Conservation (phyloP, 2,329 filamentous ascomycete genomes). For the Paracorniculantispora psalliotae region DNA sequence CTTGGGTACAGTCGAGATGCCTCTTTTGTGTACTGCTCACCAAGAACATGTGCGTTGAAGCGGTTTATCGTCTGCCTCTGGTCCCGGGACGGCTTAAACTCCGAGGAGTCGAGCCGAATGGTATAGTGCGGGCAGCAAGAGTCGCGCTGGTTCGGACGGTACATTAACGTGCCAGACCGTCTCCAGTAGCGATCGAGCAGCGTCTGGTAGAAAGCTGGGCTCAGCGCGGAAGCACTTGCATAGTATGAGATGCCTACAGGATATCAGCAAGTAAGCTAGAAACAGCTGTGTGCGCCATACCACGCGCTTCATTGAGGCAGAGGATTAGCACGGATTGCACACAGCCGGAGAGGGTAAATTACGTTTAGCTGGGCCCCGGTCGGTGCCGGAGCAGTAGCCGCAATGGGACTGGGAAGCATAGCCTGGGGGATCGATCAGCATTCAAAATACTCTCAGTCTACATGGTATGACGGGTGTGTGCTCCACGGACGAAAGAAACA, state of each 20-base stretch:
- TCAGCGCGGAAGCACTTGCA: slow-evolving; percentile 56
- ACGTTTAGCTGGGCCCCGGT: slow-evolving; percentile 48
- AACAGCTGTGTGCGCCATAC: background rate
- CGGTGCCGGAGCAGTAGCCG: slow-evolving; percentile 47
- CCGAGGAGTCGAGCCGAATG: slow-evolving; percentile 62
- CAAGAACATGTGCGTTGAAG: slow-evolving; percentile 68
- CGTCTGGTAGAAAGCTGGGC: slow-evolving; percentile 62
- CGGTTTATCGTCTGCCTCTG: slow-evolving; percentile 72
- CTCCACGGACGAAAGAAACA: background rate
- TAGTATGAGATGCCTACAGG: slow-evolving; percentile 67
- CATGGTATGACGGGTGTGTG: background rate
- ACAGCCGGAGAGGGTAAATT: background rate
- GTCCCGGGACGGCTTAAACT: slow-evolving; percentile 63
- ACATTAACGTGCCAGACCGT: slow-evolving; percentile 65
- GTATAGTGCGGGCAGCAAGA: slow-evolving; percentile 94
- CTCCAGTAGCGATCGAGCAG: slow-evolving; percentile 75
- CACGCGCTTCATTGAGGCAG: background rate
- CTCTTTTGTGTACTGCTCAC: slow-evolving; percentile 61
- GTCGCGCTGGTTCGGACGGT: slow-evolving; percentile 70
- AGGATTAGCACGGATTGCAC: background rate
- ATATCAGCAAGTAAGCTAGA: background rate
- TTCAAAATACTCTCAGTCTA: too few relatives aligned
- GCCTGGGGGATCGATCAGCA: slow-evolving; percentile 28
- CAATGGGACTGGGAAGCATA: slow-evolving; percentile 49
- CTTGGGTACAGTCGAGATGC: slow-evolving; percentile 60